phyloP scores from a whole-genome alignment of 345 rosid species.

The Microcos paniculata region DNA sequence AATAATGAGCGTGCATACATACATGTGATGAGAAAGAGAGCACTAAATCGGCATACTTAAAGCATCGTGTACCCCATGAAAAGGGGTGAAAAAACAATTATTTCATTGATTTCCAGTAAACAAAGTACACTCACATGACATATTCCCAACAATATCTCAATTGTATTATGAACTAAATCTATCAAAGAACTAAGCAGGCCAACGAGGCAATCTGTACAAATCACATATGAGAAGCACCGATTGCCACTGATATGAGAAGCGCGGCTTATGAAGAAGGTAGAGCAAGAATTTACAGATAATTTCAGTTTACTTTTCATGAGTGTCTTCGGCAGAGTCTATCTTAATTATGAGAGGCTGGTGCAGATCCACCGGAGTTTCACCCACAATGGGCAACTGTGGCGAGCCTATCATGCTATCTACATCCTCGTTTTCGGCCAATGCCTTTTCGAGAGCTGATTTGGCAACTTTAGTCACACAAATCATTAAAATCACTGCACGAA shows the following conservation, averaged over 20 bases:
- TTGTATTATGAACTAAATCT: conserved; percentile 14
- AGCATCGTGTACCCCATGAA: neutral
- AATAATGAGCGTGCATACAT: neutral
- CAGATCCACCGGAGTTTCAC: conserved; percentile 44
- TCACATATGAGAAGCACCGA: conserved; percentile 12
- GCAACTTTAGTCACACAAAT: conserved; percentile 79
- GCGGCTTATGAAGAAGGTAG: conserved; percentile 3
- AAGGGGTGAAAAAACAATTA: neutral
- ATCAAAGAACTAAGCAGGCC: conserved; percentile 12
- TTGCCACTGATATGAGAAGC: conserved; percentile 10
- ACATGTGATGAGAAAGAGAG: neutral
- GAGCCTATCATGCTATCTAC: conserved; percentile 38
- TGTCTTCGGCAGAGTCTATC: conserved; percentile 51
- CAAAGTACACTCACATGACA: neutral
- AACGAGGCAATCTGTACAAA: conserved; percentile 34
- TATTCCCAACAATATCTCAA: neutral
- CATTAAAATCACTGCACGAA: conserved; percentile 71
- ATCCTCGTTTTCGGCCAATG: conserved; percentile 84
- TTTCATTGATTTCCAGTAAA: conserved; percentile 5
- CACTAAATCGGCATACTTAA: neutral
- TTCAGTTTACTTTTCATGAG: conserved; percentile 37
- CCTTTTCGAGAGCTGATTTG: conserved; percentile 76
- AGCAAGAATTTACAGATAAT: conserved; percentile 41
- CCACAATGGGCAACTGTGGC: conserved; percentile 42
- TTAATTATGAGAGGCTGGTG: conserved; percentile 74